Evolutionary conservation across 2,329 filamentous ascomycete species (phyloP).

Genomic region (Aspergillus texensis): DNA sequence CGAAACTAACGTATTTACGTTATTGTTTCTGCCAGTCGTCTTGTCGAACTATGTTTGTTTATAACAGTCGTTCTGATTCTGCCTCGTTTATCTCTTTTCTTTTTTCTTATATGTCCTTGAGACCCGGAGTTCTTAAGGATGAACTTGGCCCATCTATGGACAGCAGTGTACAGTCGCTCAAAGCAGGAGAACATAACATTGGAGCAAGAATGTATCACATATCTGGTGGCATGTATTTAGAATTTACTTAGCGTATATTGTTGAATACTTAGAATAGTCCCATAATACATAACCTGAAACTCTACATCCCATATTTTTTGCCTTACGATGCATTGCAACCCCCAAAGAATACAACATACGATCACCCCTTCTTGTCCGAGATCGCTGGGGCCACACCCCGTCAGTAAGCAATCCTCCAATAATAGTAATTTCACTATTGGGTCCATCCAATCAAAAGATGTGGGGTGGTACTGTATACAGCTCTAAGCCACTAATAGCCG

Average conservation of each 20-base stretch:
- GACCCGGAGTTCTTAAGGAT: not conserved
- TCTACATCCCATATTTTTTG: not conserved
- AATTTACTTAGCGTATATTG: not conserved
- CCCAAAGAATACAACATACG: too few relatives aligned
- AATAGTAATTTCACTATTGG: too few relatives aligned
- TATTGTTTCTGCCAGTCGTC: not conserved
- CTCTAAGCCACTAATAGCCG: too few relatives aligned
- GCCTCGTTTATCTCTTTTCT: not conserved
- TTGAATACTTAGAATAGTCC: not conserved
- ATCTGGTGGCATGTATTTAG: not conserved
- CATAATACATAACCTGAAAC: not conserved
- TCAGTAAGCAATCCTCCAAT: too few relatives aligned
- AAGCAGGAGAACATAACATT: not conserved
- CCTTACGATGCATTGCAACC: too few relatives aligned
- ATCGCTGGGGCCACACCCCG: too few relatives aligned
- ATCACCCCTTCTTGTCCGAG: too few relatives aligned
- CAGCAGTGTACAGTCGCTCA: not conserved
- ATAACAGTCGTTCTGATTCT: not conserved
- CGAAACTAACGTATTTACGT: not conserved
- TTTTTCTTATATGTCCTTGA: not conserved
- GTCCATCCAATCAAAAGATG: too few relatives aligned
- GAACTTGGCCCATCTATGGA: not conserved
- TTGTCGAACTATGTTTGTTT: not conserved
- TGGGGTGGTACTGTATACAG: too few relatives aligned
- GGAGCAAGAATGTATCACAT: not conserved